Evolutionary conservation across 257 asterid species (phyloP), one percentile per base, ranked within the genome.

Genomic region (Solanum ahanhuiri): DNA sequence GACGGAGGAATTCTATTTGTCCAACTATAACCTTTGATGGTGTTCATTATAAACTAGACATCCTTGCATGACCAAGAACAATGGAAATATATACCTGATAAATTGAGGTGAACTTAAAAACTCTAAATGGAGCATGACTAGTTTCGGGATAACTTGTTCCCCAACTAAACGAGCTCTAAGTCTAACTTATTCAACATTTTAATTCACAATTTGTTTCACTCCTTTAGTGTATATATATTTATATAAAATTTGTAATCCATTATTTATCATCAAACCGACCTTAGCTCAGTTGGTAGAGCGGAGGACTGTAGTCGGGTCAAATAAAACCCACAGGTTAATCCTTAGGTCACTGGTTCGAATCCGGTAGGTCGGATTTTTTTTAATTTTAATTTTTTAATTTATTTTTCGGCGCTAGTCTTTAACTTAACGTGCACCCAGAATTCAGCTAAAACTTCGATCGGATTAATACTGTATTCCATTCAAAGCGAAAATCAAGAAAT

Each of bases 221-320:
- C 54, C 57, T 45, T 45, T 45, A 45, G 17, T 45, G 17, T 4
- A 48, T 48, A 0, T 48, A 48, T 48, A 48, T 48, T 12, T 48
- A 48, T 48, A 48, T 48, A 48, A 14, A 17, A 2, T 0, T 1
- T 20, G 2, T 2, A 20, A n/a, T 60, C 31, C 3, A 9, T 1
- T 22, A 2, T n/a, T 5, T 0, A 2, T 0, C 3, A 33, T 0
- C 17, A 15, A 28, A 25, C 84, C 84, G 84, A 81, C 84, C 67
- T 48, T 81, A 81, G 84, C 84, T 81, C 67, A 81, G 84, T 81
- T 81, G 84, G 69, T 48, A 81, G 84, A 81, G 84, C 67, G 84
- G 84, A 81, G 66, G 69, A 81, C 84, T 81, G 84, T 81, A 81
- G 84, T 81, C 28, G 66, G 84, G 37, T 23, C 3, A 4, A 23